These are phyloP conservation scores for Leishmania aethiopica DNA, from an alignment of 208 protist genomes.

Conservation along the genomic window DNA sequence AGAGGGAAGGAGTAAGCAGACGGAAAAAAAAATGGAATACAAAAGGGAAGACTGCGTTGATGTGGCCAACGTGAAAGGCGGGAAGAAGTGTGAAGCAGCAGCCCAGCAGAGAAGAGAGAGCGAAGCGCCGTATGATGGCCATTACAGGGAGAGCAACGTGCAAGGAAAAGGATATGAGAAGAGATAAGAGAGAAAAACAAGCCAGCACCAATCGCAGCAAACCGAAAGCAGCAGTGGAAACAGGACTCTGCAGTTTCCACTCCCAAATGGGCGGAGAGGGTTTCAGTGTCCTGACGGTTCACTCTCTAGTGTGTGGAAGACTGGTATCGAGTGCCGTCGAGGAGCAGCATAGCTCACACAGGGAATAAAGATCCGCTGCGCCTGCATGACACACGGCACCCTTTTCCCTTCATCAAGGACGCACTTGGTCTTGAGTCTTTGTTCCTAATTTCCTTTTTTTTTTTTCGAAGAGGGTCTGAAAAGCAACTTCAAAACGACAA, in stretches of 20 bases:
- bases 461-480: background rate
- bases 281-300: background rate
- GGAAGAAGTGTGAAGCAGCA: background rate
- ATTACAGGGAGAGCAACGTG: background rate
- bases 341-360: background rate
- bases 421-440: background rate
- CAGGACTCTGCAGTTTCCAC: background rate
- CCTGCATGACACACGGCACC: background rate
- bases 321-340: background rate
- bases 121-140: background rate
- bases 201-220: background rate
- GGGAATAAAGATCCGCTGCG: background rate
- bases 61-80: background rate
- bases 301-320: background rate
- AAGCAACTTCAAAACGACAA: background rate
- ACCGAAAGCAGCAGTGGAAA: background rate
- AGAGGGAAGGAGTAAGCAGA: slow-evolving; percentile 8
- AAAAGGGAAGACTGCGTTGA: background rate
- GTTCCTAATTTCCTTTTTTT: background rate
- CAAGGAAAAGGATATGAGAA: slow-evolving; percentile 15
- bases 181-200: background rate
- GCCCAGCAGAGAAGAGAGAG: background rate
- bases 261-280: background rate
- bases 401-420: background rate
- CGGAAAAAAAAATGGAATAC: slow-evolving; percentile 7